Conservation (phyloP, 106 monocot species). For the Dactylorhiza incarnata region DNA sequence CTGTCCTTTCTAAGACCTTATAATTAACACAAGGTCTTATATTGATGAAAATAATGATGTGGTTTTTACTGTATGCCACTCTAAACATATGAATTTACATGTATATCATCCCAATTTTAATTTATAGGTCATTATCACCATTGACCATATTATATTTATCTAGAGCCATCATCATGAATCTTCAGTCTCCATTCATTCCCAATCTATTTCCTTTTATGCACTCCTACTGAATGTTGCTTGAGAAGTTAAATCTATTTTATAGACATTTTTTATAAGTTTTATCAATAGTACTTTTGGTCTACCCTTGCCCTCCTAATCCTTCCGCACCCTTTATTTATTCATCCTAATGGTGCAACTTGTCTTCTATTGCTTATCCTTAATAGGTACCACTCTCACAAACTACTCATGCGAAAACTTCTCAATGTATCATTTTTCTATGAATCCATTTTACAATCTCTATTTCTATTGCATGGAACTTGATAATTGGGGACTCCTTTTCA, state of each 20-base stretch:
- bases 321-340: neutral
- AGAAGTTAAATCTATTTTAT: neutral
- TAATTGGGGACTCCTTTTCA: neutral
- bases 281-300: neutral
- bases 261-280: neutral
- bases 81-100: neutral
- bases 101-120: neutral
- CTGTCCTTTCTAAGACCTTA: no score
- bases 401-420: neutral
- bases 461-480: neutral
- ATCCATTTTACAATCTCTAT: neutral
- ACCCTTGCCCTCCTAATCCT: neutral
- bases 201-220: no score
- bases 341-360: neutral
- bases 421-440: neutral
- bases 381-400: neutral
- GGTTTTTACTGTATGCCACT: neutral
- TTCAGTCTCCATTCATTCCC: neutral
- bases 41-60: no score
- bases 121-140: no score
- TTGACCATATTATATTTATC: no score
- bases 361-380: neutral
- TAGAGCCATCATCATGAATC: neutral
- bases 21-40: no score
- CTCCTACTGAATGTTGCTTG: neutral